Percentiles rank a stretch among this genome's conserved stretches.
Evolutionary conservation across 2,329 filamentous ascomycete species (phyloP).

Genomic region (Colletotrichum spaethianum): DNA sequence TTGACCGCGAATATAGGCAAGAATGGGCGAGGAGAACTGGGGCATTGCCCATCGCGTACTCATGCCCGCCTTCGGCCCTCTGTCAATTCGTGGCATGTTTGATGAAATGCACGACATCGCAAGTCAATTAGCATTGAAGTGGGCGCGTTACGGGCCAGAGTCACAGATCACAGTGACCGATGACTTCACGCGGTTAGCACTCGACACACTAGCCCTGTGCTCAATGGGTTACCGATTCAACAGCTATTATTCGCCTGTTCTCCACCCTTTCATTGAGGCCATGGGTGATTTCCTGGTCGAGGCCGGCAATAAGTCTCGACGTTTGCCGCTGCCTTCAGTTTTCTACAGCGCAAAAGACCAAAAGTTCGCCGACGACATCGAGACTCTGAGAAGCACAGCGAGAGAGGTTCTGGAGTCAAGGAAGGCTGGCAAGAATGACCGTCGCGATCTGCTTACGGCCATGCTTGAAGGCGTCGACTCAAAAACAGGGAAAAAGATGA

Average conservation of each 20-base stretch:
- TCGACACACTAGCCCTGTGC: conserved; percentile 75
- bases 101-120: conserved; percentile 67
- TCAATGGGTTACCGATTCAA: conserved; percentile 74
- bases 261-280: conserved; percentile 58
- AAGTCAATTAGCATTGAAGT: conserved; percentile 67
- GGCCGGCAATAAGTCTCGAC: conserved; percentile 63
- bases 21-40: conserved; percentile 43
- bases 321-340: conserved; percentile 61
- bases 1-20: conserved; percentile 23
- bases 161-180: conserved; percentile 67
- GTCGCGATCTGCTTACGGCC: conserved; percentile 75
- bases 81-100: conserved; percentile 74
- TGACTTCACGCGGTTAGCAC: conserved; percentile 74
- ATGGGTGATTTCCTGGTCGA: conserved; percentile 73
- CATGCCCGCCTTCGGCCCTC: conserved; percentile 78
- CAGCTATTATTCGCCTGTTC: conserved; percentile 67
- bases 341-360: conserved; percentile 59
- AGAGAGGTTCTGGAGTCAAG: conserved; percentile 72
- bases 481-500: conserved; percentile 73
- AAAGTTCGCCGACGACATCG: conserved; percentile 66
- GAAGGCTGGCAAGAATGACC: conserved; percentile 55
- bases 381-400: conserved; percentile 65
- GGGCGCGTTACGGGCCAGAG: conserved; percentile 59
- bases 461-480: conserved; percentile 76
- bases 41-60: conserved; percentile 74